Conservation (phyloP, 1,284 basidiomycete species). For the Leccinum angustisporum region DNA sequence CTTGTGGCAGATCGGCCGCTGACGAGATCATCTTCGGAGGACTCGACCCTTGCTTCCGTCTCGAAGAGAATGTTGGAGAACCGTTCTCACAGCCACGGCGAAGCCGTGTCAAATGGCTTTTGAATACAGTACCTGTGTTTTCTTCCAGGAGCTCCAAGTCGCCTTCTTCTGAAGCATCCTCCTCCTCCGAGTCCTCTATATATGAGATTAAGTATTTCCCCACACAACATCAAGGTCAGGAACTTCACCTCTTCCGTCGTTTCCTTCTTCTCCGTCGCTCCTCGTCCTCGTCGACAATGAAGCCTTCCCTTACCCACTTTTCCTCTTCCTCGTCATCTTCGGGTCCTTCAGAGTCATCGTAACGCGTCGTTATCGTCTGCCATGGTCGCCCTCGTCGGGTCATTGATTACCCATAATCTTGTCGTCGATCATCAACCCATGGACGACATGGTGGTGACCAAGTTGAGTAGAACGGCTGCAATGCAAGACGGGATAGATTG, state of each 20-base stretch:
- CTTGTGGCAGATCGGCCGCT: conserved; percentile 52
- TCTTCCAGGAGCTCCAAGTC: conserved; percentile 94
- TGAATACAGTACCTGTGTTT: conserved; percentile 82
- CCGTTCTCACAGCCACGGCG: conserved; percentile 69
- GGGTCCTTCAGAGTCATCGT: conserved; percentile 83
- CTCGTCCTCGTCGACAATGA: conserved; percentile 83
- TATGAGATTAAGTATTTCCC: conserved; percentile 15
- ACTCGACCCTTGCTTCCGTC: conserved; percentile 55
- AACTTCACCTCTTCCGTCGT: conserved; percentile 62
- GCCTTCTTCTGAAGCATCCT: conserved; percentile 90
- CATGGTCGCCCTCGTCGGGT: conserved; percentile 53
- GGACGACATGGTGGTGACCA: conserved; percentile 54
- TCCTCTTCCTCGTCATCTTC: conserved; percentile 82
- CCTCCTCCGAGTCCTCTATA: conserved; percentile 41
- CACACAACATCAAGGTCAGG: background rate
- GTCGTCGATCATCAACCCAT: conserved; percentile 42
- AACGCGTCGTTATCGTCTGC: conserved; percentile 44
- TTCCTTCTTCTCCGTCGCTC: conserved; percentile 57
- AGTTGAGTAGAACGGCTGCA: background rate
- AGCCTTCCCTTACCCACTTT: conserved; percentile 70
- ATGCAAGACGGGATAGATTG: conserved; percentile 1
- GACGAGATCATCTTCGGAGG: conserved; percentile 72
- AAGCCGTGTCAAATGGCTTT: conserved; percentile 67
- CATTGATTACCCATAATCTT: conserved; percentile 56
- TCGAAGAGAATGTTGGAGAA: conserved; percentile 67